Evolutionary conservation across 768 basidiomycete genomes (phyloP), one percentile per base, ranked within the genome.

Genomic region (Strobilomyces confusus): DNA sequence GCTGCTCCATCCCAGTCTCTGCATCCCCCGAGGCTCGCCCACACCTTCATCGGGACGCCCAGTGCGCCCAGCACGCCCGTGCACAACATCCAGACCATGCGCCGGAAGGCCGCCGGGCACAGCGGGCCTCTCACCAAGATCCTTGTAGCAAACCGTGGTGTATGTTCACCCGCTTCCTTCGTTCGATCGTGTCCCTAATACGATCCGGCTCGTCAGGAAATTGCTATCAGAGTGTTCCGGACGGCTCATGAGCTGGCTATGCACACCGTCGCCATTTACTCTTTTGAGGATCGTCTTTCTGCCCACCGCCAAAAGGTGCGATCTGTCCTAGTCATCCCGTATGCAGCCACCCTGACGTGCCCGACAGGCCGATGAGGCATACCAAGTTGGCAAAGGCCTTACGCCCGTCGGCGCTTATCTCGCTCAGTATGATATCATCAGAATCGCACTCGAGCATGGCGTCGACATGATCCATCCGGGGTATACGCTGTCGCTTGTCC

Each of bases 381-480:
- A 99, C 73, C 89, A 93, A 73, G 97, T 98, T 58, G 97, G 97
- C 51, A 93, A 90, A 64, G 97, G 97, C 9, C 72, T 98, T 47
- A 94, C 95, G 14, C 97, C 97, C 30, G 97, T 99, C 37, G 97
- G 79, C 17, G 97, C 97, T 11, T 99, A 99, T 72, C 88, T 99
- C 58, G 87, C 95, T 2, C 95, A 98, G 70, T 93, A 98, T 63
- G 94, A 97, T 65, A 98, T 99, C 72, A 94, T 99, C 73, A 77
- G 85, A 58, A 87, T 94, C 60, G 92, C 94, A n/a, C 80, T 98
- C 41, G 95, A 98, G 72, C 94, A 98, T 71, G 95, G 92, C 23
- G 97, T 99, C 23, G 95, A 98, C 69, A 98, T 99, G 97, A 98
- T 99, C 67, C 97, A 98, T 73, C 97, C 94, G 12, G 94, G 95